A percentile compares a stretch with the other conserved stretches of the same genome.
phyloP scores from a whole-genome alignment of 1,139 yeast genomes.

The Kluyveromyces sp. region DNA sequence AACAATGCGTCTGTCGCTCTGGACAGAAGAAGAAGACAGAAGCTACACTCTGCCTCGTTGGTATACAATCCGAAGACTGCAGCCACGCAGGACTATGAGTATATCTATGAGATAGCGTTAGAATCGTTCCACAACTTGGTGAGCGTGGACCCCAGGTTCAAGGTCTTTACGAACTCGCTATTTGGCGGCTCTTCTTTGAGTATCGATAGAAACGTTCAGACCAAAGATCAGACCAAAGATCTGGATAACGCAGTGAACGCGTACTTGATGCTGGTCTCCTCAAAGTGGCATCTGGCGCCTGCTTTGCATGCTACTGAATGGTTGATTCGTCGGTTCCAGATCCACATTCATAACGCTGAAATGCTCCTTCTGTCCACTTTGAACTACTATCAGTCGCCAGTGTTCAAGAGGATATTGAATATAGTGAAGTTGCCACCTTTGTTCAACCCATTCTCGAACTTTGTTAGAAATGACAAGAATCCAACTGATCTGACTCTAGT shows the following conservation, averaged over 20 bases:
- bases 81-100: conserved; percentile 86
- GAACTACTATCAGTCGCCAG: conserved; percentile 68
- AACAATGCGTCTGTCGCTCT: conserved; percentile 67
- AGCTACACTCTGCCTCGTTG: conserved; percentile 80
- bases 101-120: conserved; percentile 61
- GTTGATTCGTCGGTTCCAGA: conserved; percentile 87
- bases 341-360: conserved; percentile 77
- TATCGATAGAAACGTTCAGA: conserved; percentile 75
- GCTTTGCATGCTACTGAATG: conserved; percentile 85
- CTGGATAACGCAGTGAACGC: conserved; percentile 68
- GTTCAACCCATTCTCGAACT: conserved; percentile 63
- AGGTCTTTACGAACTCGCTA: conserved; percentile 59
- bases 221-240: conserved; percentile 66
- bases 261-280: conserved; percentile 65
- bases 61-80: conserved; percentile 84
- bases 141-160: conserved; percentile 66
- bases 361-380: conserved; percentile 58
- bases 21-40: conserved; percentile 81
- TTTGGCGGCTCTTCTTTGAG: conserved; percentile 74
- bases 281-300: conserved; percentile 59
- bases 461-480: conserved; percentile 54
- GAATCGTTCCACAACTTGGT: conserved; percentile 75
- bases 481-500: conserved; percentile 69
- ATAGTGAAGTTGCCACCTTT: conserved; percentile 67
- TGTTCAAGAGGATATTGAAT: conserved; percentile 68